Evolutionary conservation across 306 rosid species (phyloP).

Genomic region (Lupinus albus): DNA sequence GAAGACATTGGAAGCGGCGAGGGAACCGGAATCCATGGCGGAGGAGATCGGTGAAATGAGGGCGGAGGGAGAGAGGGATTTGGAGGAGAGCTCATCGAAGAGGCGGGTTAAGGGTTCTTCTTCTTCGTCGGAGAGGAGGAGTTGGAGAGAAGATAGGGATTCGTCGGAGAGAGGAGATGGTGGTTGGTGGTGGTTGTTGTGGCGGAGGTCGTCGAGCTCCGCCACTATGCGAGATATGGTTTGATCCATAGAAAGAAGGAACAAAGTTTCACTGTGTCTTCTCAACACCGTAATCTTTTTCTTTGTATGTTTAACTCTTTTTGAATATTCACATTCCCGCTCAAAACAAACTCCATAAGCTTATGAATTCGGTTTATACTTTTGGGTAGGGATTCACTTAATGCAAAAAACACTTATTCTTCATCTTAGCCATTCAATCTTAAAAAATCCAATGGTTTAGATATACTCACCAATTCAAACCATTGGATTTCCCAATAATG

Average conservation of each 20-base stretch:
- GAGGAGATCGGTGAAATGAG: slow-evolving; percentile 62
- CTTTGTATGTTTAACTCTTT: too few species aligned
- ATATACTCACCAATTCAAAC: too few species aligned
- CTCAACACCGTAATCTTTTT: too few species aligned
- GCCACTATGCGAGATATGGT: slow-evolving; percentile 56
- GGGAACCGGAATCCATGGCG: slow-evolving; percentile 76
- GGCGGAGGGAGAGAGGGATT: slow-evolving; percentile 57
- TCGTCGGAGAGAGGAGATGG: slow-evolving; percentile 37
- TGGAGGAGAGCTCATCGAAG: slow-evolving; percentile 61
- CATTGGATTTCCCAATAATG: too few species aligned
- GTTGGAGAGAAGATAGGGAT: slow-evolving; percentile 63
- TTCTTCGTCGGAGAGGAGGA: slow-evolving; percentile 45
- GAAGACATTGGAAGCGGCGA: slow-evolving; percentile 69
- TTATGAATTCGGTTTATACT: too few species aligned
- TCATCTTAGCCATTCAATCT: too few species aligned
- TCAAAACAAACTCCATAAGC: too few species aligned
- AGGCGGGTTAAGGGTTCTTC: slow-evolving; percentile 41
- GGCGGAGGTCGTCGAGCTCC: slow-evolving; percentile 63
- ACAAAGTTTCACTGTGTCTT: too few species aligned
- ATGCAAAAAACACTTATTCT: too few species aligned
- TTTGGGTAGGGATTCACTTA: too few species aligned
- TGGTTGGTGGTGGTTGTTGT: slow-evolving; percentile 50
- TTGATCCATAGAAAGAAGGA: slow-evolving; percentile 45
- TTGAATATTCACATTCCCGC: too few species aligned
- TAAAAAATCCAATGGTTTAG: too few species aligned